Evolutionary conservation across 371 early-diverging fungal genomes (phyloP), one percentile per base, ranked within the genome.

Genomic region (Mortierella polycephala): DNA sequence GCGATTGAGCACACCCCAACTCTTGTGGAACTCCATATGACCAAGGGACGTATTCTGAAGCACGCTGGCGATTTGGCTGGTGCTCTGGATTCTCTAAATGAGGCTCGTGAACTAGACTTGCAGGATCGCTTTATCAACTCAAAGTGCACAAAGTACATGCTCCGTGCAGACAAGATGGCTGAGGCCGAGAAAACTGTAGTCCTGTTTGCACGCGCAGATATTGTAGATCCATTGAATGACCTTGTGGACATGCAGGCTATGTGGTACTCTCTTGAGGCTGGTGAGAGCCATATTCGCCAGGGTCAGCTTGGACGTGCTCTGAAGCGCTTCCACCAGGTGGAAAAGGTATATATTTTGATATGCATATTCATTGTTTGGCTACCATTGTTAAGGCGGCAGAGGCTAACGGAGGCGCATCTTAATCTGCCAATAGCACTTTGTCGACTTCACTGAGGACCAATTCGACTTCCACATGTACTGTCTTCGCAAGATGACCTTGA

Each of bases 401-500:
- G n/a, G 42, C 40, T 23, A 45, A 30, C 30, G 30, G 4, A 30
- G 30, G 30, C 30, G 30, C 30, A 30, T 30, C 30, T 30, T 30
- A 30, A 30, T 2, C 30, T 30, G 30, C 49, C 3, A 30, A 12
- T 67, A 75, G 77, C 72, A 71, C 49, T 97, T 95, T 74, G 77
- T 69, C 40, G 96, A 96, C 64, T 92, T 93, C 74, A 90, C 89
- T 62, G 97, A 96, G 69, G 98, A 97, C 71, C 97, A 98, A 83
- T 95, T 96, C 63, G 99, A 99, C 84, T 99, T 98, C 89, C 99
- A 99, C 75, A 85, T 89, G 41, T 99, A 98, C 82, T 93, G 92
- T 69, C 84, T 96, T 64, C 94, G 99, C 63, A 97, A 96, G 84
- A 83, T 87, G 63, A 96, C 98, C 37, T 71, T 98, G 44, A 89